Percentiles rank a stretch among this genome's conserved stretches.
Conservation (phyloP, 1,139 yeast species). For the Geotrichum histeridarum region DNA sequence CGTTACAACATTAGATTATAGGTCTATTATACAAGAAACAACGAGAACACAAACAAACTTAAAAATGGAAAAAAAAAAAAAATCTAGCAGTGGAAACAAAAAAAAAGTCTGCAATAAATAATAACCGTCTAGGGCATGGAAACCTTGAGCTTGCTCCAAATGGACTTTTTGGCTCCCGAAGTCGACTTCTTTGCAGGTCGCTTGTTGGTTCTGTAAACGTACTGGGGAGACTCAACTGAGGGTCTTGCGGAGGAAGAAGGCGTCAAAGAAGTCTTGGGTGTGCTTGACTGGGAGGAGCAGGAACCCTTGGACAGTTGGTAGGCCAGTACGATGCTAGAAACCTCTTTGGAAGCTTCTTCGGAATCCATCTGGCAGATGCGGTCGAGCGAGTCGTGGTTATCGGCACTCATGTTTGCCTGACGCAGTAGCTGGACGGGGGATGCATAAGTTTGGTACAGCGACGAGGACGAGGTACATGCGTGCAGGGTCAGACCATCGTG, state of each 20-base stretch:
- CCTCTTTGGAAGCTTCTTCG: slow-evolving; percentile 1
- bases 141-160: background rate
- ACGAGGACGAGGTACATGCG: background rate
- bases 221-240: background rate
- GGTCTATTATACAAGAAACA: no score
- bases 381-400: slow-evolving; percentile 10
- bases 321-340: background rate
- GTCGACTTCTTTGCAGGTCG: background rate
- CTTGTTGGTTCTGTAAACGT: background rate
- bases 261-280: background rate
- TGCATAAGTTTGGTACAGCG: background rate
- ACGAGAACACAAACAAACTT: no score
- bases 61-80: no score
- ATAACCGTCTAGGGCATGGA: background rate
- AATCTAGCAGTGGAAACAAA: no score
- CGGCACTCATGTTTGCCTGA: background rate
- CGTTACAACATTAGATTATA: no score
- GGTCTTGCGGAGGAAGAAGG: background rate
- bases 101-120: no score
- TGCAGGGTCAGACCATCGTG: background rate
- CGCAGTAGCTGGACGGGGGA: slow-evolving; percentile 1
- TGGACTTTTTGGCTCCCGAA: background rate
- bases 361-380: slow-evolving; percentile 1
- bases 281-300: background rate
- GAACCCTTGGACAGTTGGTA: background rate